Base-by-base conservation (phyloP, 331 rosid species). In the Malus hybrid region DNA sequence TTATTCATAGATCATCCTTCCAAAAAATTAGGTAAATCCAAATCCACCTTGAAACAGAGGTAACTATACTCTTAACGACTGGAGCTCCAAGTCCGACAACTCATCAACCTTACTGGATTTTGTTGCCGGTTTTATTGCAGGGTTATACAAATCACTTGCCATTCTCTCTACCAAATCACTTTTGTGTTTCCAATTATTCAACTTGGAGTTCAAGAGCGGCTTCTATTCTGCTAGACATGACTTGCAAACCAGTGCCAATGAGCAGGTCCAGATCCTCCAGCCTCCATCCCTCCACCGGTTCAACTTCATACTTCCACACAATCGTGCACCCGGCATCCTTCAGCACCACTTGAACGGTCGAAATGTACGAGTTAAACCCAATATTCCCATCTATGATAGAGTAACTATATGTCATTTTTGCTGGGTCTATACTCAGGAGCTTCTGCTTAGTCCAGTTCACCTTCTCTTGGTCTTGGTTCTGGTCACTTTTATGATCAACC, bases 391-490 rank as follows among this genome's bases (percentile, higher is more conserved):
- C 95, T 3, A 86, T 14, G 10, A 86, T 87, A 6, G 85, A 59
- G 22, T 86, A 87, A 56, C 33, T 83, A 42, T 77, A 77, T 0
- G 42, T 75, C 78, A 59, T 28, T 2, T 34, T 34, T 18, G 77
- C 15, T 1, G 78, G 85, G 73, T 90, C 89, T 46, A 87, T 84
- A 73, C 76, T 72, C 7, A 87, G 69, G 28, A 90, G 85, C n/a
- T 90, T 81, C 83, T 90, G 92, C 89, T 82, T 87, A 0, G 90
- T 86, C 95, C 90, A 87, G 10, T 87, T 87, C 75, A 73, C n/a
- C 1, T 66, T 64, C 62, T 75, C 60, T 14, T 69, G 68, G 12
- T 31, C 73, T 39, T 34, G 76, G 27, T 3, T 69, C 13, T 27
- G 19, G 2, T 13, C 18, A 10, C 50, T 24, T 5, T 64, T 10